A percentile compares a stretch with the other conserved stretches of the same genome.
Conservation (phyloP, 352 stramenopile genomes). For the Phytophthora lateralis region DNA sequence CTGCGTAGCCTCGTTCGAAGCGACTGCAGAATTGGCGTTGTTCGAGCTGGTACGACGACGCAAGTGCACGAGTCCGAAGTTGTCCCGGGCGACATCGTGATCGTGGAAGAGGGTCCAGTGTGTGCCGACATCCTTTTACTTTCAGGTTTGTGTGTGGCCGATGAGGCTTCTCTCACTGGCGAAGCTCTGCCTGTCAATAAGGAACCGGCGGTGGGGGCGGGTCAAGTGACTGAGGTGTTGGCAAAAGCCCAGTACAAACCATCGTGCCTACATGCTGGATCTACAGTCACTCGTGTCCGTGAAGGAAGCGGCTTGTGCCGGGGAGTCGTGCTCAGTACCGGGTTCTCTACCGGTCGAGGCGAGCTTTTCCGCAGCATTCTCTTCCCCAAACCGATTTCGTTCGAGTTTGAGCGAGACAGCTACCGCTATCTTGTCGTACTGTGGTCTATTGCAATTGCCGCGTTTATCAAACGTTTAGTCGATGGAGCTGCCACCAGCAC, state of each 20-base stretch:
- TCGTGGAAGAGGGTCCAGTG: conserved; percentile 35
- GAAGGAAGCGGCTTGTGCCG: conserved; percentile 20
- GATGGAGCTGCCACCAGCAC: conserved; percentile 16
- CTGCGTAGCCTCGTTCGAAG: conserved; percentile 49
- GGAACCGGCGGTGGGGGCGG: conserved; percentile 24
- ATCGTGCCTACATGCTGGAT: conserved; percentile 44
- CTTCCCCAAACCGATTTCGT: conserved; percentile 40
- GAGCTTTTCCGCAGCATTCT: conserved; percentile 53
- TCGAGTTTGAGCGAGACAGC: conserved; percentile 50
- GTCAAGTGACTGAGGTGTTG: conserved; percentile 34
- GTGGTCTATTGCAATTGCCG: conserved; percentile 32
- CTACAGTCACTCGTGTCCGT: conserved; percentile 35
- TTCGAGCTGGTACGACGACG: conserved; percentile 16
- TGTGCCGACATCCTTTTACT: conserved; percentile 59
- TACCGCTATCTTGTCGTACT: conserved; percentile 52
- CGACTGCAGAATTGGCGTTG: conserved; percentile 36
- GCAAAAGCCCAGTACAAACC: conserved; percentile 29
- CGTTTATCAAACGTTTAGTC: conserved; percentile 41
- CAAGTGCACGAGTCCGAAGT: conserved; percentile 44
- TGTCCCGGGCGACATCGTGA: conserved; percentile 60
- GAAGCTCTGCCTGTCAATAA: conserved; percentile 47
- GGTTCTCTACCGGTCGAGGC: conserved; percentile 51
- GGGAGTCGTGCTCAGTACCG: conserved; percentile 46
- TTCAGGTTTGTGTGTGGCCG: conserved; percentile 43
- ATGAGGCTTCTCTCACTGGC: conserved; percentile 60